Evolutionary conservation across 139 green algal species (phyloP).

Genomic region (Chlamydomonas eustigma): DNA sequence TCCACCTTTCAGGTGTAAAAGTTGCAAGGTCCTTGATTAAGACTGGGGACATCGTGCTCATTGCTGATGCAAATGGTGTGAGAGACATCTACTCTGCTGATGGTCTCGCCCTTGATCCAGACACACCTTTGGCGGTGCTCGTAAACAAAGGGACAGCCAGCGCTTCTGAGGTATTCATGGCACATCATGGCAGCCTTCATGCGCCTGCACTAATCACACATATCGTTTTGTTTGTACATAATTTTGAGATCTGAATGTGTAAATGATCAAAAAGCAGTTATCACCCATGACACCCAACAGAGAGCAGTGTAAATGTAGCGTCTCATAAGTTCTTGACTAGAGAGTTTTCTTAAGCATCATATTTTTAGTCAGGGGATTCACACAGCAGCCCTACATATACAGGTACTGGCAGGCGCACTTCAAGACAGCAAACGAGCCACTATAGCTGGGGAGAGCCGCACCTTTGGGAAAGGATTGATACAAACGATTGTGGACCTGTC

Average conservation of each 20-base stretch:
- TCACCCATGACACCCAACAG: not conserved
- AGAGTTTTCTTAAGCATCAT: too few species aligned
- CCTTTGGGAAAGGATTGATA: slow-evolving; percentile 97
- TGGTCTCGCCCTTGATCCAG: slow-evolving; percentile 33
- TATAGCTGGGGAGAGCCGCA: slow-evolving; percentile 74
- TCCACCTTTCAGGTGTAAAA: slow-evolving; percentile 53
- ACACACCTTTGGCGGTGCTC: slow-evolving; percentile 70
- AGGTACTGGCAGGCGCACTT: slow-evolving; percentile 91
- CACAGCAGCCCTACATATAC: too few species aligned
- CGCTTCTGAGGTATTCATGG: slow-evolving; percentile 70
- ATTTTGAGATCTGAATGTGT: not conserved
- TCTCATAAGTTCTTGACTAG: too few species aligned
- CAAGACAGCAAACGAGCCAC: slow-evolving; percentile 78
- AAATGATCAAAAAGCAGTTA: not conserved
- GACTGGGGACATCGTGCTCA: slow-evolving; percentile 86
- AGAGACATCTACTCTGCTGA: slow-evolving; percentile 85
- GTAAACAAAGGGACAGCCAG: slow-evolving; percentile 95
- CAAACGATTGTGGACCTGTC: slow-evolving; percentile 90
- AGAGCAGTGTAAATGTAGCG: too few species aligned
- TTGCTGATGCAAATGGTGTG: slow-evolving; percentile 85
- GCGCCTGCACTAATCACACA: not conserved
- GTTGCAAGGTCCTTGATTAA: slow-evolving; percentile 78
- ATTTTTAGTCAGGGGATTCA: too few species aligned
- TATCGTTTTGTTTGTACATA: not conserved
- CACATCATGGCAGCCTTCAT: not conserved